Percentiles rank a stretch among this genome's conserved stretches.
These are phyloP conservation scores for Torulaspora microellipsoides DNA, from an alignment of 805 yeast species.

Conservation along the genomic window DNA sequence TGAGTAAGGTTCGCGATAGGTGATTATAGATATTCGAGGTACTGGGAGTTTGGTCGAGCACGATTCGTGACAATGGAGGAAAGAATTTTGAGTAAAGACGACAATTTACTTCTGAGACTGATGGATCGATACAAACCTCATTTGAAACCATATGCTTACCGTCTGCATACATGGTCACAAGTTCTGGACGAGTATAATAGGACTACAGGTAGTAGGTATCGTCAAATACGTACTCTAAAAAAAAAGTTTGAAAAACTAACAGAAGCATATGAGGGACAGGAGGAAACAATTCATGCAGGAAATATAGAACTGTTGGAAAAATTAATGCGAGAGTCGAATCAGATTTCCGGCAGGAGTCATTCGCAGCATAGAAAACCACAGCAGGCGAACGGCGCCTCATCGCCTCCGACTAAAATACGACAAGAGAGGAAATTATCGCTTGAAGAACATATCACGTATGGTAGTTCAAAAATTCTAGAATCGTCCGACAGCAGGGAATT, in stretches of 20 bases:
- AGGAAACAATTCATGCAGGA: constrained; percentile 7
- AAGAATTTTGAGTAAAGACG: constrained; percentile 12
- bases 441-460: no score
- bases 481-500: neutral
- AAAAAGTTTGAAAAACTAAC: constrained; percentile 27
- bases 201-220: constrained; percentile 21
- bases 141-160: constrained; percentile 23
- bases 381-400: neutral
- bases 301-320: constrained; percentile 13
- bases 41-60: no score
- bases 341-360: neutral
- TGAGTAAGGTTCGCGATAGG: no score
- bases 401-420: no score
- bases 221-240: constrained; percentile 31
- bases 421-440: no score
- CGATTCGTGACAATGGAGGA: constrained; percentile 1
- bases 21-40: no score
- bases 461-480: no score
- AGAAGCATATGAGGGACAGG: constrained; percentile 12
- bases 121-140: constrained; percentile 30
- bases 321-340: constrained; percentile 9
- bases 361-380: constrained; percentile 4
- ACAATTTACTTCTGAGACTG: constrained; percentile 19
- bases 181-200: constrained; percentile 26
- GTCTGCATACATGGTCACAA: constrained; percentile 27